Conservation (phyloP, 805 yeast species). For the Wickerhamiella spandovensis region DNA sequence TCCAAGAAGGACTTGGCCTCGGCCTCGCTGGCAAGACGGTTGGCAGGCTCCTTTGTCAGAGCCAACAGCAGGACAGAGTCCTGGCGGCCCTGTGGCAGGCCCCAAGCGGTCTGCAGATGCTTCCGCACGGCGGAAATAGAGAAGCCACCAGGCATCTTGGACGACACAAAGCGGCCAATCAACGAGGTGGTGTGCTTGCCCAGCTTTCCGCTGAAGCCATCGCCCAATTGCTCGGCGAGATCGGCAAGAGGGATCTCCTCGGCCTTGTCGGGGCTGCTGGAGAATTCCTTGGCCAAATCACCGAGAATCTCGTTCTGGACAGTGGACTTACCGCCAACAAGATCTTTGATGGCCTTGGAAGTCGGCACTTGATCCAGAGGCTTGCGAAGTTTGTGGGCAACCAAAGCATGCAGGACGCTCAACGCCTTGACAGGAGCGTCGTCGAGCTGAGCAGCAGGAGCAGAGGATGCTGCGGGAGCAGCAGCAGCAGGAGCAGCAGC, state of each 20-base stretch:
- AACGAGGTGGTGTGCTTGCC: constrained; percentile 91
- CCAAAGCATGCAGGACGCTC: constrained; percentile 71
- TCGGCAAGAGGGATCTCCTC: constrained; percentile 96
- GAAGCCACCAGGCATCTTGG: constrained; percentile 99
- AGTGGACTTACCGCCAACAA: constrained; percentile 97
- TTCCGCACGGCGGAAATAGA: constrained; percentile 84
- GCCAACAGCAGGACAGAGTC: constrained; percentile 77
- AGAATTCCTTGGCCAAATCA: constrained; percentile 96
- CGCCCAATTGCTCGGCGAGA: constrained; percentile 91
- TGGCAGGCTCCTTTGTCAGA: constrained; percentile 78
- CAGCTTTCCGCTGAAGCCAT: constrained; percentile 69
- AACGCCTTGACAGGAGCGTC: constrained; percentile 85
- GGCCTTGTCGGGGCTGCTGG: constrained; percentile 96
- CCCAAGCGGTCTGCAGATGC: constrained; percentile 84
- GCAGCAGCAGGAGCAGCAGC: constrained; percentile 43
- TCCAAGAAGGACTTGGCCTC: constrained; percentile 91
- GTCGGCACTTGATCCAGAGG: constrained; percentile 72
- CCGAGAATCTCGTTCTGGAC: constrained; percentile 98
- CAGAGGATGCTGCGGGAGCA: constrained; percentile 57
- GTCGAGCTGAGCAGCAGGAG: constrained; percentile 70
- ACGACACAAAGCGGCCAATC: constrained; percentile 79
- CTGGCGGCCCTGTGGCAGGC: constrained; percentile 87
- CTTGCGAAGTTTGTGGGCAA: constrained; percentile 93
- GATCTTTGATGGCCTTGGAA: constrained; percentile 88
- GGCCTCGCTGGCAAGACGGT: constrained; percentile 70